Evolutionary conservation across 2,329 filamentous ascomycete genomes (phyloP).

Genomic region (Aspergillus arachidicola): DNA sequence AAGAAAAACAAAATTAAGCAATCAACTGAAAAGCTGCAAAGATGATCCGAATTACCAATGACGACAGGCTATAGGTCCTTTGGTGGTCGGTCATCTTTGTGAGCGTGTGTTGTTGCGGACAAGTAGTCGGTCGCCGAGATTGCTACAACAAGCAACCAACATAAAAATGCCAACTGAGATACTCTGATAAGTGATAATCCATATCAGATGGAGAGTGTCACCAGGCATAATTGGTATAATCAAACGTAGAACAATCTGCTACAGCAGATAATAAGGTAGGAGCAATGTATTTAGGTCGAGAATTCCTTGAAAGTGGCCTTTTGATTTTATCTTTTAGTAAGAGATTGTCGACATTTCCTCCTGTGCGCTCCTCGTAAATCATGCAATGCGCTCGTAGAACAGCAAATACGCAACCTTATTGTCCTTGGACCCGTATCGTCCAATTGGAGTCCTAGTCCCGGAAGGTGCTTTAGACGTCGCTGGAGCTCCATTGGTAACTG

Average conservation of each 20-base stretch:
- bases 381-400: conserved; percentile 79
- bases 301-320: neutral
- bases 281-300: neutral
- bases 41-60: neutral
- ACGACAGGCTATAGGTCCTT: neutral
- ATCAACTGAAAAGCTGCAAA: conserved; percentile 1
- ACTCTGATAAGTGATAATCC: neutral
- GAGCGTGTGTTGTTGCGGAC: neutral
- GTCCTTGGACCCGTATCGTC: conserved; percentile 70
- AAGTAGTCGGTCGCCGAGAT: neutral
- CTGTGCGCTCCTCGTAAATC: conserved; percentile 12
- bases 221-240: neutral
- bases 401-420: conserved; percentile 97
- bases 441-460: conserved; percentile 60
- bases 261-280: neutral
- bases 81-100: neutral
- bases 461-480: conserved; percentile 56
- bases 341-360: neutral
- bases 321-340: neutral
- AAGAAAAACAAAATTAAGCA: neutral
- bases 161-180: neutral
- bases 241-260: neutral
- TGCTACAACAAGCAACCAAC: neutral
- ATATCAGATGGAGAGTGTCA: neutral
- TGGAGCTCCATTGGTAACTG: conserved; percentile 65